These are phyloP conservation scores for Trametes cingulata DNA, from an alignment of 768 basidiomycete species.

Conservation along the genomic window DNA sequence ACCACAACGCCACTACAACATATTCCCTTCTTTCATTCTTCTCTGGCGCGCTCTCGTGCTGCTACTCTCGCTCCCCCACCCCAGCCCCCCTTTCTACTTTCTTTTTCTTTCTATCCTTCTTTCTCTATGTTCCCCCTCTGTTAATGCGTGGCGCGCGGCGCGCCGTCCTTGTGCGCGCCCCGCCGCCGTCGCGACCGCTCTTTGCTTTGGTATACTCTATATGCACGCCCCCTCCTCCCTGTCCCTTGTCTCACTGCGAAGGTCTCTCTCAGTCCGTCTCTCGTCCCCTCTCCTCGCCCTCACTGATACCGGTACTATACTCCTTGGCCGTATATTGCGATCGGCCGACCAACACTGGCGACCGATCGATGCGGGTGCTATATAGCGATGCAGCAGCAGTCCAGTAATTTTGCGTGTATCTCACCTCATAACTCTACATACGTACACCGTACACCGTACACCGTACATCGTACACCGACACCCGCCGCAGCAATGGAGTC, in stretches of 20 bases:
- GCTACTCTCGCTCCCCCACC: neutral
- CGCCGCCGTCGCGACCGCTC: slow-evolving; percentile 14
- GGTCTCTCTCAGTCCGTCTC: neutral
- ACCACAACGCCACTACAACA: neutral
- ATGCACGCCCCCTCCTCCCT: slow-evolving; percentile 8
- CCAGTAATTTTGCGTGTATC: slow-evolving; percentile 27
- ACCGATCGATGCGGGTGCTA: slow-evolving; percentile 15
- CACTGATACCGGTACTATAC: slow-evolving; percentile 27
- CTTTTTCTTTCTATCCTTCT: neutral
- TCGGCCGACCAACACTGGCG: too few relatives aligned
- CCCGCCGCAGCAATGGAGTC: slow-evolving; percentile 15
- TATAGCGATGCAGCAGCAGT: slow-evolving; percentile 25
- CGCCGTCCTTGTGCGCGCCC: neutral
- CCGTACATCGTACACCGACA: too few relatives aligned
- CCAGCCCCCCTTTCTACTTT: slow-evolving; percentile 2
- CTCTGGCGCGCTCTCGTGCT: neutral
- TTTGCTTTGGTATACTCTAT: slow-evolving; percentile 14
- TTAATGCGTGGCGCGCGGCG: slow-evolving; percentile 7
- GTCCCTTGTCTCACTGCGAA: slow-evolving; percentile 4
- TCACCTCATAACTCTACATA: slow-evolving; percentile 14
- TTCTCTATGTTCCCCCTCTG: neutral
- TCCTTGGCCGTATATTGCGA: slow-evolving; percentile 17
- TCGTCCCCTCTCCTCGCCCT: neutral
- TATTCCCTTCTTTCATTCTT: neutral
- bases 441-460: too few relatives aligned